Conservation (phyloP, 2,329 filamentous ascomycete genomes). For the Nannizzia gypsea region DNA sequence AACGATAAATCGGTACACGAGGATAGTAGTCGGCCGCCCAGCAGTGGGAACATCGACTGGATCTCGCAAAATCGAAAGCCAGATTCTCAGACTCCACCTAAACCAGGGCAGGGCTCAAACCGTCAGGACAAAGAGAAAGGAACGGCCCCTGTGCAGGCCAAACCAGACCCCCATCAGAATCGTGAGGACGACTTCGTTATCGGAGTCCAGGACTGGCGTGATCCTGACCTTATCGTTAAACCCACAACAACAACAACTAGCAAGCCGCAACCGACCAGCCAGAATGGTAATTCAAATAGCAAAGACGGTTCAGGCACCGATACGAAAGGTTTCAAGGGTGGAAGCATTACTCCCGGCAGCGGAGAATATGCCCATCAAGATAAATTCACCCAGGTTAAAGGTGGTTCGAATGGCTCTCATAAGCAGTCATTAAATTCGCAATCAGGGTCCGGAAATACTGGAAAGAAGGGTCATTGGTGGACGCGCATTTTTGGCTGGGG, state of each 20-base stretch:
- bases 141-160: conserved; percentile 11
- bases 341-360: conserved; percentile 59
- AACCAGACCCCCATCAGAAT: conserved; percentile 18
- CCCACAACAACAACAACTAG: conserved; percentile 15
- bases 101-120: conserved; percentile 20
- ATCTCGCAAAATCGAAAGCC: conserved; percentile 35
- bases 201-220: conserved; percentile 77
- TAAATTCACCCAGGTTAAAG: conserved; percentile 17
- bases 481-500: conserved; percentile 25
- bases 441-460: neutral
- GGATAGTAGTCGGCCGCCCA: conserved; percentile 53
- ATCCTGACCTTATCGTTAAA: conserved; percentile 53
- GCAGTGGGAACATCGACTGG: conserved; percentile 65
- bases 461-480: conserved; percentile 23
- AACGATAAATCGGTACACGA: conserved; percentile 11
- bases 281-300: conserved; percentile 18
- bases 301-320: conserved; percentile 21
- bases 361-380: conserved; percentile 52
- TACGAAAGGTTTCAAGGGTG: conserved; percentile 42
- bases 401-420: conserved; percentile 4
- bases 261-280: conserved; percentile 15
- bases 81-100: conserved; percentile 21
- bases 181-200: conserved; percentile 56
- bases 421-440: neutral
- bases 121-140: conserved; percentile 15